Base-by-base conservation (phyloP, 2,329 filamentous ascomycete species). In the Claviceps fusiformis region DNA sequence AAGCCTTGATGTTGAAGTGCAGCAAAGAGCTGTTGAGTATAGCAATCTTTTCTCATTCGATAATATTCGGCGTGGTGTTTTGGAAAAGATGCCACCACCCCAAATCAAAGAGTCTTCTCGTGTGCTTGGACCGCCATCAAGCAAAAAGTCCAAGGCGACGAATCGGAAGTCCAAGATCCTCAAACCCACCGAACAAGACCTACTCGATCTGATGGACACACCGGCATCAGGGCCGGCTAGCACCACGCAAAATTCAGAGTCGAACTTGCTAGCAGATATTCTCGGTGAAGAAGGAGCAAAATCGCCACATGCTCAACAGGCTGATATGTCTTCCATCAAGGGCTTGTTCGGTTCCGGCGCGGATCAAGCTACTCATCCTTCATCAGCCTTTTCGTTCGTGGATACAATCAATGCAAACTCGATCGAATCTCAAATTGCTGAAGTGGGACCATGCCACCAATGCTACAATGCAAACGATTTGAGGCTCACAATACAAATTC, bases 11-110 rank as follows among this genome's bases (percentile, higher is more conserved):
- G 86, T 97, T 31, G 93, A 98, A 69, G 87, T 97, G 29, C 95
- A 98, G 69, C 93, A 98, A 70, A 84, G 93, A 67, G 87, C 92
- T 5, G 91, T 95, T 24, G 93, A 98, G 69, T 98, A 97, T 64
- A 82, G 85, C 56, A 97, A 97, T 65, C 77, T 98, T n/a, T 97
- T 98, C 64, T 81, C 82, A 0, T 89, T 89, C 64, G 91, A 98
- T 62, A 78, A 89, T 57, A 87, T 98, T 55, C 84, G 92, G 54
- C 81, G 81, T 57, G 93, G 93, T 56, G 93, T 98, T 3, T 75
- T 98, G 11, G 93, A 98, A 72, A 95, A 93, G 69, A 98, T 98
- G 95, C 93, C 93, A 8, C 82, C 93, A 1, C 93, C 93, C 9
- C 92, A 97, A 69, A 97, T 98, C 65, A 89, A 92, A 61, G 93